A percentile compares a stretch with the other conserved stretches of the same genome.
These are phyloP conservation scores for Lomentospora prolificans DNA, from an alignment of 2,329 filamentous ascomycete species.

Conservation along the genomic window DNA sequence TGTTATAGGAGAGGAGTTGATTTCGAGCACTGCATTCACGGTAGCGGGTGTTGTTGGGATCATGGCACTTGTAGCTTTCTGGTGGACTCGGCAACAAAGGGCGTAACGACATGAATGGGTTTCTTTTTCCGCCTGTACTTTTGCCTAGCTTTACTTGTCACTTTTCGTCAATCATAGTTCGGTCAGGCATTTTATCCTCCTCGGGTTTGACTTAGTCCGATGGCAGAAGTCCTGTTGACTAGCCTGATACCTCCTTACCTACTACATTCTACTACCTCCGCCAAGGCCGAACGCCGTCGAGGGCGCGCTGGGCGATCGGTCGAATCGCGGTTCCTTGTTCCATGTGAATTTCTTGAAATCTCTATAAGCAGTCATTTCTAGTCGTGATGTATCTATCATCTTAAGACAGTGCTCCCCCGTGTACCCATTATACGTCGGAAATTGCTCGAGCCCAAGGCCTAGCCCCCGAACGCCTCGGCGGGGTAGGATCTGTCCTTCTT, in stretches of 20 bases:
- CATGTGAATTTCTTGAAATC: background rate
- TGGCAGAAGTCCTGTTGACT: too few species aligned
- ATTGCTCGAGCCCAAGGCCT: too few species aligned
- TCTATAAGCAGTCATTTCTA: background rate
- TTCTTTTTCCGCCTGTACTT: background rate
- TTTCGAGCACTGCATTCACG: constrained; percentile 21
- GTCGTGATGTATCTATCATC: background rate
- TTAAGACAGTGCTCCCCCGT: background rate
- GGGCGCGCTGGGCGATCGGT: too few species aligned
- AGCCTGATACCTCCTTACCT: too few species aligned
- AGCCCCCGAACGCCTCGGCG: constrained; percentile 48
- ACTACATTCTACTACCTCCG: too few species aligned
- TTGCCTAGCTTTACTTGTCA: too few species aligned
- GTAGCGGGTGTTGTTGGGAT: constrained; percentile 26
- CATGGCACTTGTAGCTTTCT: constrained; percentile 27
- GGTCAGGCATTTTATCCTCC: too few species aligned
- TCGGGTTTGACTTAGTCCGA: too few species aligned
- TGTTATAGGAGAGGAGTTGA: constrained; percentile 21
- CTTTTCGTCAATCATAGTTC: too few species aligned
- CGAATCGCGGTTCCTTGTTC: too few species aligned
- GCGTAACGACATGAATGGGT: background rate
- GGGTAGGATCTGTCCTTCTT: constrained; percentile 54
- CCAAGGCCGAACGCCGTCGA: too few species aligned
- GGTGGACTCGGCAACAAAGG: constrained; percentile 1
- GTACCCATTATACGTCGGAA: too few species aligned